These are phyloP conservation scores for Dothideomycetidae sp. DNA, from an alignment of 2,329 filamentous ascomycete species.

Conservation along the genomic window DNA sequence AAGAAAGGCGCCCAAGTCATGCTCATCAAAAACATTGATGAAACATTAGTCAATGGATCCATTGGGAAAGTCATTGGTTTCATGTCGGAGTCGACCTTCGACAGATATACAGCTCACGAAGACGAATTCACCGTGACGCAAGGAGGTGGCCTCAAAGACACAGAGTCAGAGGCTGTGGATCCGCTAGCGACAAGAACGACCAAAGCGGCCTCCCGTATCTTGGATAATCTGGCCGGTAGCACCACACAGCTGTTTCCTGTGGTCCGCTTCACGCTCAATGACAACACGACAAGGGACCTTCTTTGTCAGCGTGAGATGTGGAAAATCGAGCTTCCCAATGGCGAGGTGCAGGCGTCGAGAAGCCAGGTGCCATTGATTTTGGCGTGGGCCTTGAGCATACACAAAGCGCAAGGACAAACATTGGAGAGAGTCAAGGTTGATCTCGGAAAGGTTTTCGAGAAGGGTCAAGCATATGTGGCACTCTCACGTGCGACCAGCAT, in stretches of 20 bases:
- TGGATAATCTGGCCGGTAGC: conserved; percentile 33
- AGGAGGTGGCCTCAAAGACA: conserved; percentile 31
- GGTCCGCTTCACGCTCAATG: conserved; percentile 67
- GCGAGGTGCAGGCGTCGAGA: conserved; percentile 81
- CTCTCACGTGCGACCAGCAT: conserved; percentile 84
- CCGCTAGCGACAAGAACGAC: conserved; percentile 13
- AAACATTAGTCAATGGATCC: conserved; percentile 84
- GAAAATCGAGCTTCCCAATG: conserved; percentile 95
- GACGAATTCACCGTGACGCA: conserved; percentile 37
- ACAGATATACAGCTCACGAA: conserved; percentile 43
- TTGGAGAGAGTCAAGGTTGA: conserved; percentile 90
- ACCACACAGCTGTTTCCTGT: conserved; percentile 56
- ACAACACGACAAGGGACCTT: conserved; percentile 61
- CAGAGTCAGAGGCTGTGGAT: conserved; percentile 26
- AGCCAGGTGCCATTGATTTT: conserved; percentile 67
- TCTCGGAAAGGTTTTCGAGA: conserved; percentile 83
- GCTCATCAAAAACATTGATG: conserved; percentile 99
- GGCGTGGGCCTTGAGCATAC: conserved; percentile 92
- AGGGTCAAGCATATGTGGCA: conserved; percentile 93
- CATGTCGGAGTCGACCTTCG: conserved; percentile 54
- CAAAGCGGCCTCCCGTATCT: conserved; percentile 35
- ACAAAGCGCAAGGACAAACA: conserved; percentile 95
- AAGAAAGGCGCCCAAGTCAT: conserved; percentile 95
- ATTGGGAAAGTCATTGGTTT: conserved; percentile 74
- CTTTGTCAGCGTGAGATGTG: conserved; percentile 79